Base-by-base conservation (phyloP, 805 yeast species). In the Candida arabinofermentans region DNA sequence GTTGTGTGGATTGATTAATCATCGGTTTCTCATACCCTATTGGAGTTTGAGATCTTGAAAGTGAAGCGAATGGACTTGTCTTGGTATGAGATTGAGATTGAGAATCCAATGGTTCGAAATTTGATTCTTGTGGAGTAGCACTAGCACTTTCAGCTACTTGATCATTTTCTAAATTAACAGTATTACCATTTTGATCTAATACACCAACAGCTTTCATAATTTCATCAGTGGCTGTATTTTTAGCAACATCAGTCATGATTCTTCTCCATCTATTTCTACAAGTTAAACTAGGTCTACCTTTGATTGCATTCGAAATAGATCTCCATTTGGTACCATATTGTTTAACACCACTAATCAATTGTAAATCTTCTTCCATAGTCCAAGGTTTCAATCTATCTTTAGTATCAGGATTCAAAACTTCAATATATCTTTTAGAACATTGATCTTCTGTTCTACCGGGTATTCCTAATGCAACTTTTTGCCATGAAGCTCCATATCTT, bases 201-300 rank as follows among this genome's bases (percentile, higher is more conserved):
- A 46, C 70, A 37, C 81, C 79, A 17, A 84, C 84, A 39, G 84
- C 87, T 41, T 64, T 62, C 52, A 71, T 72, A 34, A 85, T 75
- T 21, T 66, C 69, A 6, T 71, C 69, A 32, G 69, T 60, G 0
- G 90, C 88, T 49, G 75, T 73, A 24, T 82, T 82, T 57, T 86
- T 64, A 4, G 80, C 86, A 30, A 84, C 87, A 49, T 79, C 80
- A 1, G 90, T 83, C 43, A 84, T 83, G 26, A 87, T 75, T 55
- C 86, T 88, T 51, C 96, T 74, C 96, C 96, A 90, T 47, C 96
- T 72, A 63, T 90, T 90, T 47, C 98, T 70, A 60, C 96, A 89
- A 0, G 96, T 87, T 43, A 90, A 72, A 47, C 93, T 81, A 5
- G 97, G 95, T 42, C 98, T 68, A 34, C 90, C 83, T 31, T 75